phyloP scores from a whole-genome alignment of 441 rosid genomes.

The Populus hybrid region DNA sequence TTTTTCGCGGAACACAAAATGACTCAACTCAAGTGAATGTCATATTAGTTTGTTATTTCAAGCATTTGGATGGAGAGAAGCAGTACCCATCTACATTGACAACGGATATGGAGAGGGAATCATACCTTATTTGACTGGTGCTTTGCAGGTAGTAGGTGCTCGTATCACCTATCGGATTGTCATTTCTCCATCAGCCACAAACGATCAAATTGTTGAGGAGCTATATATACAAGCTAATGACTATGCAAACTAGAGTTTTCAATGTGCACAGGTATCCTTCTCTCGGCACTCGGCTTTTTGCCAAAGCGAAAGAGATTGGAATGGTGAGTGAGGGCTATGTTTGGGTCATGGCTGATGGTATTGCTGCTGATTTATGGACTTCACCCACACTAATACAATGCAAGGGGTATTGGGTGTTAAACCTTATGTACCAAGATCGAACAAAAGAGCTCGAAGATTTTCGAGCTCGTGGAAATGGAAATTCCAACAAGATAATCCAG shows the following conservation, averaged over 20 bases:
- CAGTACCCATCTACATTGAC: conserved; percentile 35
- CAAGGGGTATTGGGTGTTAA: too few relatives aligned
- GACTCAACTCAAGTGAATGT: conserved; percentile 52
- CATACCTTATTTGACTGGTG: conserved; percentile 45
- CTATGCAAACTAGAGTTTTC: too few relatives aligned
- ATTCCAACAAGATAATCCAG: too few relatives aligned
- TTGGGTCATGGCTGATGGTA: too few relatives aligned
- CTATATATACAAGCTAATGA: conserved; percentile 54
- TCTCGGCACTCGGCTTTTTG: too few relatives aligned
- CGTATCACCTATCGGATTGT: conserved; percentile 41
- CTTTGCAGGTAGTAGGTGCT: conserved; percentile 35
- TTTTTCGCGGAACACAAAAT: conserved; percentile 39
- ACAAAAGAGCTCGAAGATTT: conserved; percentile 28
- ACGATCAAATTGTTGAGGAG: conserved; percentile 45
- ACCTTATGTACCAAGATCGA: too few relatives aligned
- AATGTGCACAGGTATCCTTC: too few relatives aligned
- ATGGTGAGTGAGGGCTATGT: too few relatives aligned
- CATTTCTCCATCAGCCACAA: conserved; percentile 33
- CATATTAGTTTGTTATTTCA: conserved; percentile 39
- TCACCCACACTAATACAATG: too few relatives aligned
- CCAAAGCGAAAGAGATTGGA: too few relatives aligned
- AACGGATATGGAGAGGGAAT: conserved; percentile 46
- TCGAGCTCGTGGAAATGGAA: background rate
- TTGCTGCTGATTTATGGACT: too few relatives aligned
- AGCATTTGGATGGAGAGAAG: conserved; percentile 61